Evolutionary conservation across 202 grass and related monocot species (phyloP), one percentile per base, ranked within the genome.

Genomic region (Zizania palustris): DNA sequence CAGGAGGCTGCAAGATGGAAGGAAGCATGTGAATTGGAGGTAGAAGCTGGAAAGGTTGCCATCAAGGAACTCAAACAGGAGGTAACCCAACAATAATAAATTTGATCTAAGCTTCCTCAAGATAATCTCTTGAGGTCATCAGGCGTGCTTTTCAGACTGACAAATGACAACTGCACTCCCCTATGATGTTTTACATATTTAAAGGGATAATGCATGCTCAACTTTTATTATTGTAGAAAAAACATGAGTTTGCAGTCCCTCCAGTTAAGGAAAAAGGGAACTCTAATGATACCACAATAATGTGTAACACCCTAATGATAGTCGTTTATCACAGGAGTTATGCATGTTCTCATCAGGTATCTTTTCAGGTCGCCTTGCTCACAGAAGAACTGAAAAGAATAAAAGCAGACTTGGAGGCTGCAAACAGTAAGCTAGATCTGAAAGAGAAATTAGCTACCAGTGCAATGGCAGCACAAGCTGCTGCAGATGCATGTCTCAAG

Each of bases 391-490:
- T 91, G 13, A 22, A 35, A 75, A 89, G 79, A 58, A 84, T 75
- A 82, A 90, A 85, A 66, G 28, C 63, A 34, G 75, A 83, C 39
- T 71, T 93, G 55, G 72, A 80, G 33, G 50, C 20, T 43, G 82
- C 80, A 73, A 91, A 85, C 43, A 90, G 79, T 45, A 93, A 93
- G 78, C 69, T 90, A 37, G 19, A 86, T 16, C 59, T 91, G 43
- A 93, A 93, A 68, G 86, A 93, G 59, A 89, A 81, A 72, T 54
- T 97, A 63, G 88, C 84, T 15, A 51, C 73, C 62, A 84, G 76
- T 46, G 86, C 86, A 84, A 93, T 97, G 91, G 82, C 79, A 68
- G 90, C 90, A 53, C 89, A 96, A 82, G 84, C 87, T 63, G 90
- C 90, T 45, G 88, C 88, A 38, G 88, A 87, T 76, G 82, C 81